Percentiles rank a stretch among this genome's conserved stretches.
Evolutionary conservation across 345 rosid species (phyloP).

Genomic region (Pistacia atlantica): DNA sequence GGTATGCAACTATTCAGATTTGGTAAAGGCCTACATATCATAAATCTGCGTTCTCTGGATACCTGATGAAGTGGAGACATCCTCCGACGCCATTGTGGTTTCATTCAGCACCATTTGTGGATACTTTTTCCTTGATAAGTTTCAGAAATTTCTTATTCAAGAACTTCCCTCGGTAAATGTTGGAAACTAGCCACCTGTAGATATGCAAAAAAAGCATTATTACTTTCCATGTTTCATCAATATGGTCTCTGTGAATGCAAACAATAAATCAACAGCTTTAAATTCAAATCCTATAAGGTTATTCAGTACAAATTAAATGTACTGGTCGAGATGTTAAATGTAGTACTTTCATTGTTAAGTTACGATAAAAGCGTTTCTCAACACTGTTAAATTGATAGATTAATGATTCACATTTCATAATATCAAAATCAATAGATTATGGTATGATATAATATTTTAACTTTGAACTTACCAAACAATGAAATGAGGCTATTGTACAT

Average conservation of each 20-base stretch:
- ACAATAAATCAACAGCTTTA: slow-evolving; percentile 1
- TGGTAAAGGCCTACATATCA: slow-evolving; percentile 91
- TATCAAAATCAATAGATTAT: no score
- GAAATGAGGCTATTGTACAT: no score
- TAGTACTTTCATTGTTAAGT: no score
- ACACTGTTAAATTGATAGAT: no score
- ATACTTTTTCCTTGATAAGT: not conserved
- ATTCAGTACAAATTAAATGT: no score
- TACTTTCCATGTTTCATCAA: not conserved
- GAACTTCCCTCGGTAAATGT: slow-evolving; percentile 1
- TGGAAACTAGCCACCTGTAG: slow-evolving; percentile 6
- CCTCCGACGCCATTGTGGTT: not conserved
- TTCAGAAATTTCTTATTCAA: not conserved
- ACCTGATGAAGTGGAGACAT: not conserved
- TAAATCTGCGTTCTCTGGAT: slow-evolving; percentile 25
- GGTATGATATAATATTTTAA: no score
- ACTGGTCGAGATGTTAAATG: no score
- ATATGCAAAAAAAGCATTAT: not conserved
- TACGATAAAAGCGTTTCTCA: no score
- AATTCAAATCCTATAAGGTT: not conserved
- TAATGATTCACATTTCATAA: no score
- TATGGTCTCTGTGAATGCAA: not conserved
- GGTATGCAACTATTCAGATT: slow-evolving; percentile 63
- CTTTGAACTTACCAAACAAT: no score
- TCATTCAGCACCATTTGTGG: not conserved